Conservation (phyloP, 208 protist genomes). For the Crithidia sp. region DNA sequence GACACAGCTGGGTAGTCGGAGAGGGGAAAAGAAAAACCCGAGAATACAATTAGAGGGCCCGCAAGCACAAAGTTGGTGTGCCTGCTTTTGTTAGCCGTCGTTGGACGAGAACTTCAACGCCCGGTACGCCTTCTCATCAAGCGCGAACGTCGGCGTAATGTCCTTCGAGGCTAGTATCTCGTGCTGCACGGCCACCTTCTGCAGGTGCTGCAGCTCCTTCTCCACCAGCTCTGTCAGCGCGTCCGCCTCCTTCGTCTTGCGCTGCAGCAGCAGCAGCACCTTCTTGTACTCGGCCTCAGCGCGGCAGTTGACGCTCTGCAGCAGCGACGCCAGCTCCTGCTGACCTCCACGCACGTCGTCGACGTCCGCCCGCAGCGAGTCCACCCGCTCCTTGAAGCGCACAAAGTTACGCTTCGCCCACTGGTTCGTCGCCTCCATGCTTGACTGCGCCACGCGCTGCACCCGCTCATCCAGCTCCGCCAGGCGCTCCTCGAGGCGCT, state of each 20-base stretch:
- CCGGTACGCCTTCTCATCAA: constrained; percentile 27
- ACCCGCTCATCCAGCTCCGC: constrained; percentile 28
- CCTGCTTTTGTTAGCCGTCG: background rate
- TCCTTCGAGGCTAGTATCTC: constrained; percentile 54
- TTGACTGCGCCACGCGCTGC: constrained; percentile 30
- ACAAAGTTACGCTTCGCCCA: constrained; percentile 81
- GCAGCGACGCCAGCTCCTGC: constrained; percentile 31
- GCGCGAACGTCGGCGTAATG: constrained; percentile 20
- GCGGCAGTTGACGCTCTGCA: constrained; percentile 58
- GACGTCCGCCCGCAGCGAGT: constrained; percentile 42
- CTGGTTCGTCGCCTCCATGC: constrained; percentile 60
- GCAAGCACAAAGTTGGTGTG: no score
- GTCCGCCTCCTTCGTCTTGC: constrained; percentile 72
- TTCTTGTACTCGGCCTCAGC: constrained; percentile 74
- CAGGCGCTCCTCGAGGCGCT: constrained; percentile 33
- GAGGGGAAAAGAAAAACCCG: no score
- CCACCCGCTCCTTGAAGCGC: constrained; percentile 80
- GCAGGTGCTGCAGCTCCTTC: constrained; percentile 73
- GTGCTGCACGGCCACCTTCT: constrained; percentile 67
- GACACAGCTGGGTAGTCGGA: no score
- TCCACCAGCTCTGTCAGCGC: constrained; percentile 66
- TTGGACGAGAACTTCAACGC: constrained; percentile 27
- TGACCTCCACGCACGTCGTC: constrained; percentile 44
- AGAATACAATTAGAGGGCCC: no score
- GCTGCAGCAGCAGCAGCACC: constrained; percentile 59